Conservation (phyloP, 1,284 basidiomycete genomes). For the Tilletia caries region DNA sequence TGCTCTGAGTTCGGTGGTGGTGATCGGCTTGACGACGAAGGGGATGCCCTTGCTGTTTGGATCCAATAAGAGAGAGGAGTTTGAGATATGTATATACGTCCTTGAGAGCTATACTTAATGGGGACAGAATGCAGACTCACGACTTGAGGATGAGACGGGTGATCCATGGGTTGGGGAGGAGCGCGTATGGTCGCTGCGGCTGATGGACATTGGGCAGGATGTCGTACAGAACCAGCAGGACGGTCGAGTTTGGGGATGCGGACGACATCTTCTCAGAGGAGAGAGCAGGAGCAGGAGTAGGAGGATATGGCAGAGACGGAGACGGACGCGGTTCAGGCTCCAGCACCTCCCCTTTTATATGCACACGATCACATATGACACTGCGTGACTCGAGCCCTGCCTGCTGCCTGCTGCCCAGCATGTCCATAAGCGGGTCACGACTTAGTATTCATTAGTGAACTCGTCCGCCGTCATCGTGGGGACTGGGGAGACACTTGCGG, state of each 20-base stretch:
- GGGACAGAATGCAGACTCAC: too few relatives aligned
- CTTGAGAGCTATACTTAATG: too few relatives aligned
- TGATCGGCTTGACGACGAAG: constrained; percentile 13
- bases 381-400: too few relatives aligned
- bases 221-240: not conserved
- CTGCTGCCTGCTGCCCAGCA: too few relatives aligned
- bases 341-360: too few relatives aligned
- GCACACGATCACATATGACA: too few relatives aligned
- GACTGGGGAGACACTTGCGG: too few relatives aligned
- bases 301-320: not conserved
- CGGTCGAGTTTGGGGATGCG: not conserved
- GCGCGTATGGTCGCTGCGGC: not conserved
- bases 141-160: constrained; percentile 9
- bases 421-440: too few relatives aligned
- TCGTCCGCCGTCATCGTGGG: too few relatives aligned
- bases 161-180: constrained; percentile 12
- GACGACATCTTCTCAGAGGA: not conserved
- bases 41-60: constrained; percentile 6
- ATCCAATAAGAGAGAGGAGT: not conserved
- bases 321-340: too few relatives aligned
- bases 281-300: not conserved
- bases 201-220: not conserved
- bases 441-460: too few relatives aligned
- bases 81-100: not conserved
- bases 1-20: not conserved